Evolutionary conservation across 148 eudicot species (phyloP).

Genomic region (Cornus suecica): DNA sequence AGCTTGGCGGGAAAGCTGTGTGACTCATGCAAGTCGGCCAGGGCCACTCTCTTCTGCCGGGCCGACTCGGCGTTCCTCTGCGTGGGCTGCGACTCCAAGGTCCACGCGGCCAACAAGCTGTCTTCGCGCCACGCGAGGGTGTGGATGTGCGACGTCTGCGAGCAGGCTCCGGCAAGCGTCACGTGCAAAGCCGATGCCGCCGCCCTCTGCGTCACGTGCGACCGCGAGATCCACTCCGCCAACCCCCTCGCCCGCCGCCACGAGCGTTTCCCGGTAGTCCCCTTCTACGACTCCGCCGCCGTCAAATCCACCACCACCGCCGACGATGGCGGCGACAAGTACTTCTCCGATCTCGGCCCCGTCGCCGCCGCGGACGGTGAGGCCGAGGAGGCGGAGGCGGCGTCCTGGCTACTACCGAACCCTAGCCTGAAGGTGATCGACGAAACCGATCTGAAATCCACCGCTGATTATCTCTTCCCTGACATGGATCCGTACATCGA

Average conservation of each 20-base stretch:
- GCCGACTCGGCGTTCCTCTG: conserved; percentile 68
- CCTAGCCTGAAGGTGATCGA: conserved; percentile 20
- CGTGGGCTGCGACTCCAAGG: conserved; percentile 48
- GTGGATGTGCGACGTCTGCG: conserved; percentile 84
- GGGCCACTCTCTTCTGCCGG: conserved; percentile 58
- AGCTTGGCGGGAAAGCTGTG: conserved; percentile 45
- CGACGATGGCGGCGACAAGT: conserved; percentile 14
- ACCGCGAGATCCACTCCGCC: conserved; percentile 50
- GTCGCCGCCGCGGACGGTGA: conserved; percentile 14
- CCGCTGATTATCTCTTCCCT: conserved; percentile 35
- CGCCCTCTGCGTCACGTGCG: conserved; percentile 58
- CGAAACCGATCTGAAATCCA: conserved; percentile 11
- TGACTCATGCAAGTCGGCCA: conserved; percentile 51
- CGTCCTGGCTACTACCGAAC: conserved; percentile 60
- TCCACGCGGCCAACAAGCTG: conserved; percentile 43
- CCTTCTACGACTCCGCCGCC: conserved; percentile 43
- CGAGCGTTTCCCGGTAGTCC: conserved; percentile 61
- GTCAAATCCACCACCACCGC: background rate
- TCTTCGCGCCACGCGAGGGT: conserved; percentile 64
- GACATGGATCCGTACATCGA: conserved; percentile 51
- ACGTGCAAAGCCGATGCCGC: conserved; percentile 87
- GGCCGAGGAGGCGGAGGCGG: conserved; percentile 44
- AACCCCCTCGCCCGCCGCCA: conserved; percentile 42
- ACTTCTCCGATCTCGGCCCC: conserved; percentile 10
- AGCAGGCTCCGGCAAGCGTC: conserved; percentile 69